Evolutionary conservation across 176 grass and related monocot genomes (phyloP).

Genomic region (Zea mays): DNA sequence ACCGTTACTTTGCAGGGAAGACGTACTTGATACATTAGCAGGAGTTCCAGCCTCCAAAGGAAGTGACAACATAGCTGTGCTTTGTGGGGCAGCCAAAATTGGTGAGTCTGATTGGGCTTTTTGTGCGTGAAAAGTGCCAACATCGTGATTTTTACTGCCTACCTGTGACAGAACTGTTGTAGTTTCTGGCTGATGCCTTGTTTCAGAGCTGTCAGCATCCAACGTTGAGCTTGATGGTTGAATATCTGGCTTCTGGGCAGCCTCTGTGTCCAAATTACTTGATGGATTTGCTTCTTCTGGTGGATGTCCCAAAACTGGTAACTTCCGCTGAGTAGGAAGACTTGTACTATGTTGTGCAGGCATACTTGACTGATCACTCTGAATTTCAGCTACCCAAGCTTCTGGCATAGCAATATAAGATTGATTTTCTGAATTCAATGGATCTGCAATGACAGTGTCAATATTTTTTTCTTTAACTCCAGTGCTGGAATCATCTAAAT

Average conservation of each 20-base stretch:
- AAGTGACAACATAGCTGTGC: neutral
- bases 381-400: constrained; percentile 25
- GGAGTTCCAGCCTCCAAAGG: neutral
- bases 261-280: constrained; percentile 10
- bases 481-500: constrained; percentile 23
- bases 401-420: constrained; percentile 1
- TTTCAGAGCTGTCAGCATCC: constrained; percentile 16
- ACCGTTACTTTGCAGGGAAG: constrained; percentile 31
- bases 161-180: neutral
- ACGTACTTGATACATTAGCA: constrained; percentile 18
- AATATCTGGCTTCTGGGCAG: constrained; percentile 22
- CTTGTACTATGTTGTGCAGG: constrained; percentile 18
- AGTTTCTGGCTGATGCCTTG: constrained; percentile 11
- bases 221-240: neutral
- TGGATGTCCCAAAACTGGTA: constrained; percentile 4
- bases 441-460: neutral
- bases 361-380: constrained; percentile 20
- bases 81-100: constrained; percentile 1
- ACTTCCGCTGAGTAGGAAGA: constrained; percentile 20
- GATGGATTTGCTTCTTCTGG: constrained; percentile 25
- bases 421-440: constrained; percentile 1
- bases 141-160: neutral
- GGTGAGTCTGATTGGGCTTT: neutral
- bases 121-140: neutral
- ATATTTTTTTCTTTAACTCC: constrained; percentile 14